Base-by-base conservation (phyloP, 2,329 filamentous ascomycete genomes). In the Xylariomycetidae sp. region DNA sequence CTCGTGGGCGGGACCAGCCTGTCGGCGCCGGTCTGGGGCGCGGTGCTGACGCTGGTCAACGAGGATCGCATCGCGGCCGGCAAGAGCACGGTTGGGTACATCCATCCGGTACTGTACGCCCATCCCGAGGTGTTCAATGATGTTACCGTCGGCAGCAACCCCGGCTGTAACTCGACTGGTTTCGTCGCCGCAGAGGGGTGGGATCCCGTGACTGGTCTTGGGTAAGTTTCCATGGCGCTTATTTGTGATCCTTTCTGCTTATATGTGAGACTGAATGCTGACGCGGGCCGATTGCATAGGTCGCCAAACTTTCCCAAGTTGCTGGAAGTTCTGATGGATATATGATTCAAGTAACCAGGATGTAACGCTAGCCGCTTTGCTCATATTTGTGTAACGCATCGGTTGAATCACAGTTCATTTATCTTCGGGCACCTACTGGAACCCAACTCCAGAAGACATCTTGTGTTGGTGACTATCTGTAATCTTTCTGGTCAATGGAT, bases 31-130 rank as follows among this genome's bases (percentile, higher is more conserved):
- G 59, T 75, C 1, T 74, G 76, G 16, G 71, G 74, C 1, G 72
- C 66, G 6, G 63, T 84, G 30, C 61, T 85, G 25, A 64, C 72
- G 2, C 65, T 84, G 4, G 58, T 84, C 36, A 84, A 84, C 45
- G 78, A 82, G 45, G 74, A 71, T 75, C 32, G 32, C 14, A 9
- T 39, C 12, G 30, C 27, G 12, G 33, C 32, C 16, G 29, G 27
- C 25, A 36, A 39, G 28, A 23, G 17, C 13, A 27, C 37, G 2
- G 27, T 39, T 8, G 37, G 32, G 6, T 39, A 31, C 20, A n/a
- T 23, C n/a, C 20, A 23, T n/a, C 20, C 20, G 14, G 8, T 4
- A 17, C 13, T 37, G 30, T 41, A 37, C 14, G 17, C 30, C 5
- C 31, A 34, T 16, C 34, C 31, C 4, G 34, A 37, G 22, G 31